Percentiles rank a stretch among this genome's conserved stretches.
Conservation (phyloP, 495 filamentous ascomycete species). For the Podospora australis region DNA sequence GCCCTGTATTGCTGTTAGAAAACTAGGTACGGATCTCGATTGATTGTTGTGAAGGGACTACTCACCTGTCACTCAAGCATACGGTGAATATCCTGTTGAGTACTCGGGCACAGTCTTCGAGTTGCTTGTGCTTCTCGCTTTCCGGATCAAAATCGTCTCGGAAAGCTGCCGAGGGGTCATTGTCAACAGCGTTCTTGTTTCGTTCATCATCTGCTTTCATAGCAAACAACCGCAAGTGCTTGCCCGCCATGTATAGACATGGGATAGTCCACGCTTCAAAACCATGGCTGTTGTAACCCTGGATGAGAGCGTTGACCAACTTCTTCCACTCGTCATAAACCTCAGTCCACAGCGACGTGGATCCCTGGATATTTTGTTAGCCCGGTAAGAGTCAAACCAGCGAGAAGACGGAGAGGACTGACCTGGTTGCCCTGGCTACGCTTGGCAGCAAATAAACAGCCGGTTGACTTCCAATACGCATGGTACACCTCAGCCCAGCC, state of each 20-base stretch:
- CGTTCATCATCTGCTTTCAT: conserved; percentile 73
- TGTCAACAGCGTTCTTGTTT: conserved; percentile 42
- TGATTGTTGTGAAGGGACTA: conserved; percentile 4
- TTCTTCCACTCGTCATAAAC: conserved; percentile 86
- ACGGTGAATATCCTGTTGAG: conserved; percentile 84
- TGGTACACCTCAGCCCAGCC: conserved; percentile 80
- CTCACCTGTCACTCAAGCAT: conserved; percentile 83
- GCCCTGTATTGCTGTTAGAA: conserved; percentile 51
- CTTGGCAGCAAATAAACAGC: conserved; percentile 58
- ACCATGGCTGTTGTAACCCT: conserved; percentile 61
- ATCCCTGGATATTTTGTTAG: background rate
- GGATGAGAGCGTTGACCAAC: conserved; percentile 59
- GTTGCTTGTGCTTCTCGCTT: conserved; percentile 63
- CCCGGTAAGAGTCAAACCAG: background rate
- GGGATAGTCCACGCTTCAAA: conserved; percentile 85
- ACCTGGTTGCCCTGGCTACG: conserved; percentile 32
- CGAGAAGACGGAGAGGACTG: conserved; percentile 9
- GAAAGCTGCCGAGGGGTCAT: conserved; percentile 37
- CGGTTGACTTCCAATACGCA: conserved; percentile 74
- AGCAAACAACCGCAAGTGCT: conserved; percentile 78
- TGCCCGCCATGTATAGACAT: conserved; percentile 76
- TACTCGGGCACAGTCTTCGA: conserved; percentile 82
- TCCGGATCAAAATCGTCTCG: conserved; percentile 73
- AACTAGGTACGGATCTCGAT: background rate
- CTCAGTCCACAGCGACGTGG: conserved; percentile 49